Conservation (phyloP, 495 filamentous ascomycete genomes). For the Hypoxylon lenormandii region DNA sequence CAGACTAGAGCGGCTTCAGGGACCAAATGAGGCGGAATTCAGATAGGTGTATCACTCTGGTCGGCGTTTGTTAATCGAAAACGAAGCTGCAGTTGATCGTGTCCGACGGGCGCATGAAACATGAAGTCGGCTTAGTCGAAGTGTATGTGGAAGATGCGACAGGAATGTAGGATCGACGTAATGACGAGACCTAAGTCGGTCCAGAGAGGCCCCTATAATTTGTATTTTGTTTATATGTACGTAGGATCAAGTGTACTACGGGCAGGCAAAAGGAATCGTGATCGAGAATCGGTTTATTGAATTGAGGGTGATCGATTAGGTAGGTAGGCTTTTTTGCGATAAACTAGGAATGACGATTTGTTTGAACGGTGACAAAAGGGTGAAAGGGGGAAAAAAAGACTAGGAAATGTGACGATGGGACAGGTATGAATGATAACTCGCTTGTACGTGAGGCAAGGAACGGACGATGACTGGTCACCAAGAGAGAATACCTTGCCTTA, state of each 20-base stretch:
- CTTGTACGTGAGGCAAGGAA: constrained; percentile 25
- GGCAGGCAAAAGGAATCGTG: neutral
- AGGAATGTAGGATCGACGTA: constrained; percentile 38
- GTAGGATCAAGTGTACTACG: neutral
- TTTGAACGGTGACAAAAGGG: constrained; percentile 12
- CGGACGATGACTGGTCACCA: constrained; percentile 38
- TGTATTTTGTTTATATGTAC: constrained; percentile 1
- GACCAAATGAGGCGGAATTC: constrained; percentile 5
- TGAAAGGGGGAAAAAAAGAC: constrained; percentile 1
- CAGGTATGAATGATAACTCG: constrained; percentile 17
- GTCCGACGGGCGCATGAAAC: constrained; percentile 30
- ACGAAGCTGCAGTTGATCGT: constrained; percentile 9
- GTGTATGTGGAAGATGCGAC: constrained; percentile 25
- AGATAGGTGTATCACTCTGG: neutral
- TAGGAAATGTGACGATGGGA: constrained; percentile 12
- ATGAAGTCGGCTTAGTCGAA: constrained; percentile 28
- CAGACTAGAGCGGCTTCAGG: neutral
- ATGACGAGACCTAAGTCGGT: constrained; percentile 11
- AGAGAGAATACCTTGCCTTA: constrained; percentile 21
- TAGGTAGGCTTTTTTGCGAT: constrained; percentile 6
- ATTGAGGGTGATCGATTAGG: constrained; percentile 12
- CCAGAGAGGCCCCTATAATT: constrained; percentile 6
- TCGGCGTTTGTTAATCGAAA: constrained; percentile 13
- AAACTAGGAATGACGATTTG: constrained; percentile 2
- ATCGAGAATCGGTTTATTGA: constrained; percentile 16